These are phyloP conservation scores for Phylloporus sp. DNA, from an alignment of 768 basidiomycete species.

Conservation along the genomic window DNA sequence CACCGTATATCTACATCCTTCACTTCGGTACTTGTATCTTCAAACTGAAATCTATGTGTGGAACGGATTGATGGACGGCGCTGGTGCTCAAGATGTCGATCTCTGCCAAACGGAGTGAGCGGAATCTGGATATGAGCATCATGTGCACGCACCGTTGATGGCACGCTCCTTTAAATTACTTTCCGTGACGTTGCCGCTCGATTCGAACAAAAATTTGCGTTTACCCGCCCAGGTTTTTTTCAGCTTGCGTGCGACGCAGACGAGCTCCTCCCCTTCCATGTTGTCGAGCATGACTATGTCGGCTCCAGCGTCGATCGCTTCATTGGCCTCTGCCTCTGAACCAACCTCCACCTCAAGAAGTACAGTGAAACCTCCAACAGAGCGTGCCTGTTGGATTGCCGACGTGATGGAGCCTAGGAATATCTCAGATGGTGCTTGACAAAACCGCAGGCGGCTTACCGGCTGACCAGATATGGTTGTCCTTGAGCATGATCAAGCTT, in stretches of 20 bases:
- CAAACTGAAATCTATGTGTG: constrained; percentile 93
- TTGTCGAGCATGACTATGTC: constrained; percentile 97
- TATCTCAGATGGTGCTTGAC: constrained; percentile 4
- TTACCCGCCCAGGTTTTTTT: constrained; percentile 77
- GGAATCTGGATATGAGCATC: neutral
- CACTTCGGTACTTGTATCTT: constrained; percentile 76
- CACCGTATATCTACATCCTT: constrained; percentile 10
- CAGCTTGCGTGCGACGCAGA: constrained; percentile 60
- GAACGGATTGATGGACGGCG: constrained; percentile 84
- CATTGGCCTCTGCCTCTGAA: constrained; percentile 85
- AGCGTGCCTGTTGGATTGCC: constrained; percentile 80
- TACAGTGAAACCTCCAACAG: constrained; percentile 87
- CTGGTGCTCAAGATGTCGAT: constrained; percentile 95
- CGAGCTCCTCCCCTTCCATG: constrained; percentile 72
- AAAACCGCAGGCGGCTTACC: constrained; percentile 41
- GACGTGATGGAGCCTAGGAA: constrained; percentile 78
- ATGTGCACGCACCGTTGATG: constrained; percentile 60
- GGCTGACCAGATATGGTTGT: constrained; percentile 98
- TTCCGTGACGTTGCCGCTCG: constrained; percentile 93
- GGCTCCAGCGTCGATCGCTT: constrained; percentile 95
- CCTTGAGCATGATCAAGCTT: constrained; percentile 99
- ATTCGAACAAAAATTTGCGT: constrained; percentile 85
- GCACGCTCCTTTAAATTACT: constrained; percentile 74
- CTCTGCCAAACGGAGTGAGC: constrained; percentile 43
- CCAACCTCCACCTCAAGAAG: constrained; percentile 92